Conservation (phyloP, 2,329 filamentous ascomycete species). For the Hypoxylon rubiginosum region DNA sequence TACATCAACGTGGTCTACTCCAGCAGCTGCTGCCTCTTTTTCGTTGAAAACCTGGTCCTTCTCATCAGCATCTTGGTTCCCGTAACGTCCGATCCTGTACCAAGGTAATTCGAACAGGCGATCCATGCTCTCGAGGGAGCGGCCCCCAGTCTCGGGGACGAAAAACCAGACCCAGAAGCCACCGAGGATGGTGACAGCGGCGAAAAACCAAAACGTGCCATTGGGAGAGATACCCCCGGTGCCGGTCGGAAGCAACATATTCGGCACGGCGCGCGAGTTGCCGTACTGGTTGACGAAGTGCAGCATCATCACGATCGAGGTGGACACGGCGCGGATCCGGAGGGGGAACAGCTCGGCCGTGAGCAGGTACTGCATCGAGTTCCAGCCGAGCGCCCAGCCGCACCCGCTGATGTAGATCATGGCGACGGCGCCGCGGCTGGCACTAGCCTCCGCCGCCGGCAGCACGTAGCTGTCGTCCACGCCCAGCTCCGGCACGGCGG, state of each 20-base stretch:
- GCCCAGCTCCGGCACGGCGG: constrained; percentile 71
- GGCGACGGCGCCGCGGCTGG: constrained; percentile 76
- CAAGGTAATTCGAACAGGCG: constrained; percentile 78
- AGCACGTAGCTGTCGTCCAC: constrained; percentile 63
- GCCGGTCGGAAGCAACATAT: constrained; percentile 72
- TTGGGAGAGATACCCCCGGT: constrained; percentile 66
- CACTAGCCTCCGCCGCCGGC: constrained; percentile 62
- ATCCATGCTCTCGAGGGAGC: constrained; percentile 78
- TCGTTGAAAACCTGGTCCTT: constrained; percentile 60
- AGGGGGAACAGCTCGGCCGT: constrained; percentile 84
- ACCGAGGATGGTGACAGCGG: constrained; percentile 75
- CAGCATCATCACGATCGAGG: constrained; percentile 80
- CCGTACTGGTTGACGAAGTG: constrained; percentile 86
- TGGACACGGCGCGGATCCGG: constrained; percentile 77
- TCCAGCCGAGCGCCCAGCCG: constrained; percentile 80
- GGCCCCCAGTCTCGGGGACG: constrained; percentile 78
- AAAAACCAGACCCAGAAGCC: constrained; percentile 79
- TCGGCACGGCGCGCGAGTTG: constrained; percentile 79
- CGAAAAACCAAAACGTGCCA: constrained; percentile 85
- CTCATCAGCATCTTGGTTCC: constrained; percentile 65
- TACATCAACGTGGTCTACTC: constrained; percentile 55
- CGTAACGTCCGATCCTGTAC: constrained; percentile 76
- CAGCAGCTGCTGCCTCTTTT: constrained; percentile 58
- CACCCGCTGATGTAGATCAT: constrained; percentile 80
- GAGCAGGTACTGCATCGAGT: constrained; percentile 82